These are phyloP conservation scores for Teratosphaeria pseudoeucalypti DNA, from an alignment of 2,329 filamentous ascomycete species.

Conservation along the genomic window DNA sequence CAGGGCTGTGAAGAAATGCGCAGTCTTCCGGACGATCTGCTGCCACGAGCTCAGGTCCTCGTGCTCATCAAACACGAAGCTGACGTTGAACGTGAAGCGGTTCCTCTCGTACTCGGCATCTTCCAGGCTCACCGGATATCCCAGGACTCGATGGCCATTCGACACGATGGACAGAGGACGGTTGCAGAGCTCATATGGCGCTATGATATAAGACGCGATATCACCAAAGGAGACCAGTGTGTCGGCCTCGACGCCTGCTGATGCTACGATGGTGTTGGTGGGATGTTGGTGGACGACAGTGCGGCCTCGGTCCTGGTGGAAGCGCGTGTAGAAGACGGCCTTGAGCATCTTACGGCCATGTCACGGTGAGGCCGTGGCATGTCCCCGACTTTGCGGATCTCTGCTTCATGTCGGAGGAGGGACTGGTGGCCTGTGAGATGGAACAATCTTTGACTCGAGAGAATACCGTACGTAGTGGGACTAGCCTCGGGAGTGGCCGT, in stretches of 20 bases:
- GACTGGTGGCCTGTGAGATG: too few species aligned
- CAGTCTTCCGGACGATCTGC: slow-evolving; percentile 75
- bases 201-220: slow-evolving; percentile 86
- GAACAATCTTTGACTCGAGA: too few species aligned
- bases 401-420: too few species aligned
- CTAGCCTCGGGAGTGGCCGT: too few species aligned
- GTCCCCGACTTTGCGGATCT: too few species aligned
- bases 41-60: slow-evolving; percentile 59
- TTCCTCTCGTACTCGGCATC: slow-evolving; percentile 67
- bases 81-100: slow-evolving; percentile 97
- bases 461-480: too few species aligned
- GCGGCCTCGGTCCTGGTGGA: slow-evolving; percentile 43
- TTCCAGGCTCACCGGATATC: slow-evolving; percentile 80
- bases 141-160: slow-evolving; percentile 73
- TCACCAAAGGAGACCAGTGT: slow-evolving; percentile 51
- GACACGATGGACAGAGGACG: slow-evolving; percentile 67
- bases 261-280: slow-evolving; percentile 11
- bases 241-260: background rate
- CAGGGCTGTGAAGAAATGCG: slow-evolving; percentile 74
- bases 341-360: slow-evolving; percentile 41
- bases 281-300: slow-evolving; percentile 24
- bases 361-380: too few species aligned
- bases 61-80: slow-evolving; percentile 63
- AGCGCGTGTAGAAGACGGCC: slow-evolving; percentile 57
- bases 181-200: slow-evolving; percentile 89